A percentile compares a stretch with the other conserved stretches of the same genome.
These are phyloP conservation scores for Flaveria trinervia DNA, from an alignment of 129 eudicot genomes.

Conservation along the genomic window DNA sequence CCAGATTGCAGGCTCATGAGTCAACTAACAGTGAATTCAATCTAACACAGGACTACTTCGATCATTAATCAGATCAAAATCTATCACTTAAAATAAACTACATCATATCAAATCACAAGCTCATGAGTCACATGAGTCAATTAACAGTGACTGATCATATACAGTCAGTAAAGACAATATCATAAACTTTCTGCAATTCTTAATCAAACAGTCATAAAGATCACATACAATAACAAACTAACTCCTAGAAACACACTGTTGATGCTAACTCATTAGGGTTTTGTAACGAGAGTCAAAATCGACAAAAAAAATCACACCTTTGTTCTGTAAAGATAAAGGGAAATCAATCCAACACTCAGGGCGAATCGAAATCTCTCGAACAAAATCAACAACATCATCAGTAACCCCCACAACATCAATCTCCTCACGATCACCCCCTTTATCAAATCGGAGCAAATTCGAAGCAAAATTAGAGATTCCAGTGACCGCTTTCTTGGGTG, in stretches of 20 bases:
- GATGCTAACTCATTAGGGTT: not conserved
- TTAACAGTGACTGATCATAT: not conserved
- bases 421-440: not conserved
- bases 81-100: too few relatives aligned
- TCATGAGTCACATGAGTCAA: too few relatives aligned
- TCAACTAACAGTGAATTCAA: too few relatives aligned
- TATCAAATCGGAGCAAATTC: conserved; percentile 43
- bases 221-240: not conserved
- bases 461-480: conserved; percentile 53
- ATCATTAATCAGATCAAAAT: not conserved
- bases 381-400: conserved; percentile 58
- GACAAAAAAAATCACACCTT: conserved; percentile 34
- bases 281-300: not conserved
- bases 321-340: conserved; percentile 44
- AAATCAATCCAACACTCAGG: conserved; percentile 68
- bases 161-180: not conserved
- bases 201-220: not conserved
- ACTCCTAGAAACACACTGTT: not conserved
- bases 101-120: not conserved
- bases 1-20: too few relatives aligned
- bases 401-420: conserved; percentile 40
- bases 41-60: too few relatives aligned
- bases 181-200: not conserved
- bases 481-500: conserved; percentile 48
- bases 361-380: conserved; percentile 38